Evolutionary conservation across 2,329 filamentous ascomycete species (phyloP), one percentile per base, ranked within the genome.

Genomic region (Ophidiomyces ophidiicola): DNA sequence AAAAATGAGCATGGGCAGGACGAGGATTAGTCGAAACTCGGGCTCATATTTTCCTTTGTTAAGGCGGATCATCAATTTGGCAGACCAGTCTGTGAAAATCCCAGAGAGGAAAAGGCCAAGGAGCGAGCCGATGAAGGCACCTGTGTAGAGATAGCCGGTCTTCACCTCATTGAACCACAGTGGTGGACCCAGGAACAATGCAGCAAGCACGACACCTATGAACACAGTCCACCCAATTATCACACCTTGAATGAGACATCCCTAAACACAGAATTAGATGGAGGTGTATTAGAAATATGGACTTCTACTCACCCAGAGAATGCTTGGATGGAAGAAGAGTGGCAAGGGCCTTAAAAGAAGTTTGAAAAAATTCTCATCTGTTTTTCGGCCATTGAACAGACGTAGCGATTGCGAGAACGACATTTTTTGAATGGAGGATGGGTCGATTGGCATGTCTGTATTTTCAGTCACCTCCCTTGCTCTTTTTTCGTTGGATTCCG

Each of bases 181-280:
- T 1, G 84, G 83, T 1, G 80, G 79, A 1, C 80, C 78, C 32
- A 92, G 71, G 63, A 90, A 88, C 48, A 92, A 78, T 43, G 79
- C 75, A n/a, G 79, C 81, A 32, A 92, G 65, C 48, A 90, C 76
- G 44, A 90, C 80, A 41, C 83, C 82, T 48, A 93, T 88, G 54
- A 94, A 84, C 11, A 94, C 83, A 1, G 87, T 93, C 87, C 88
- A 96, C 47, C 87, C 88, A 53, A 94, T 94, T 54, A 94, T 75
- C 3, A 82, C 76, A 11, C 87, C 87, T 68, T 94, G 87, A 35
- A 87, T 83, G 3, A 94, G 67, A 51, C 72, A 76, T 11, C 71
- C 70, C 61, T 63, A 15, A 2, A 14, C 15, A 33, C 31, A 31
- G n/a, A n/a, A 11, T 30, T 18, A 12, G 29, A 18, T 25, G 12